Base-by-base conservation (phyloP, 495 filamentous ascomycete genomes). In the Parmelia sp. region DNA sequence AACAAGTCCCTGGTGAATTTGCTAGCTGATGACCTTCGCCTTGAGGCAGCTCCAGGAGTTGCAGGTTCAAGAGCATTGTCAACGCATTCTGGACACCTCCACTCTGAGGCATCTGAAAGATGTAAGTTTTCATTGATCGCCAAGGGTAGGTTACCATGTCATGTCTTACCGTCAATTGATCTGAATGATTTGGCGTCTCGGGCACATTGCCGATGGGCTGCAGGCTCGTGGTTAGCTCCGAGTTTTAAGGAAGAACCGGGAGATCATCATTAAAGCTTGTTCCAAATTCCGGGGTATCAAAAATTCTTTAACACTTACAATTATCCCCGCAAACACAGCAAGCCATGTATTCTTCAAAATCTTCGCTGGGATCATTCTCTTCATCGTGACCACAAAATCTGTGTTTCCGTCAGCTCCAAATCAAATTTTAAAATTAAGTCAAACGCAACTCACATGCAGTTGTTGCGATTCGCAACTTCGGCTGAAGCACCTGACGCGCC, bases 181-280 rank as follows among this genome's bases (percentile, higher is more conserved):
- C 81, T 80, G 69, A 95, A 78, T 49, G 89, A 87, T 61, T 86
- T 85, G 69, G 86, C 86, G 71, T 88, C 85, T 67, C 91, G 87
- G 64, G 92, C 94, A 76, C 93, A 97, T 84, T 97, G 90, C 70
- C 89, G 86, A 81, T 97, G 93, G 64, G 93, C 93, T 91, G 76
- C 74, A 77, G 68, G 70, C 35, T 37, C 62, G 69, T 55, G 73
- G 66, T 71, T 69, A 71, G 65, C 56, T 25, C 40, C 25, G 33
- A 40, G 33, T 31, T 69, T 60, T 45, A 69, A n/a, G 66, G 71
- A 71, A 69, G 69, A 61, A 71, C 75, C 69, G 79, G 78, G 73
- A 42, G 61, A 68, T 71, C 71, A 69, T 51, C 66, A 61, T n/a
- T 61, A 72, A 71, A 69, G 68, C 64, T 65, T 61, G 66, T 66